Conservation (phyloP, 192 early-diverging fungal species). For the Funneliformis geosporum region DNA sequence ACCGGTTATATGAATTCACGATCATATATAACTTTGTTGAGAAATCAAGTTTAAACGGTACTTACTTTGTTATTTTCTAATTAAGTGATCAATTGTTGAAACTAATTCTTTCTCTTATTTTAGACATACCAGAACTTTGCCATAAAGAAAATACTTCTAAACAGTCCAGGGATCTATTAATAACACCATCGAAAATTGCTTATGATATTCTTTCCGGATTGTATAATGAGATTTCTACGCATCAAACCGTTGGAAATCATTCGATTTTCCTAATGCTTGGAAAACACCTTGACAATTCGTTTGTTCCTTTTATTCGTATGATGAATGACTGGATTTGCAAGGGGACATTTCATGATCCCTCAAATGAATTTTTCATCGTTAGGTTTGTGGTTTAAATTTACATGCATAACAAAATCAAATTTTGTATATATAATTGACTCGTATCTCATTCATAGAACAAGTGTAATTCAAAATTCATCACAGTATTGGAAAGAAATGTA, state of each 20-base stretch:
- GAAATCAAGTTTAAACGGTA: constrained; percentile 26
- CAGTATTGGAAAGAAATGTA: constrained; percentile 40
- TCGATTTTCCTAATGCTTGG: constrained; percentile 14
- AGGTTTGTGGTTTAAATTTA: background rate
- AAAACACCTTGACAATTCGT: constrained; percentile 25
- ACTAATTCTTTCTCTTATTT: background rate
- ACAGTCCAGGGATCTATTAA: background rate
- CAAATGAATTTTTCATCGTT: constrained; percentile 40
- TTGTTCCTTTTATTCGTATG: constrained; percentile 38
- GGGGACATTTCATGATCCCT: constrained; percentile 38
- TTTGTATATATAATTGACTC: background rate
- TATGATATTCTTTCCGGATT: constrained; percentile 12
- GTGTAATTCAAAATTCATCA: background rate
- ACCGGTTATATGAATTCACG: constrained; percentile 18
- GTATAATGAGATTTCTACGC: constrained; percentile 3
- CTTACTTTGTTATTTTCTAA: background rate
- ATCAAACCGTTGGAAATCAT: constrained; percentile 22
- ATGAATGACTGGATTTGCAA: constrained; percentile 47
- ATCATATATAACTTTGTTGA: constrained; percentile 23
- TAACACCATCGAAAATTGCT: background rate
- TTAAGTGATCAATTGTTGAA: background rate
- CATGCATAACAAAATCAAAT: no score
- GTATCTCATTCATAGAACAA: background rate
- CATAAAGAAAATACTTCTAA: background rate
- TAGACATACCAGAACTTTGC: constrained; percentile 5